Evolutionary conservation across 2,329 filamentous ascomycete genomes (phyloP).

Genomic region (Cytospora chrysosperma): DNA sequence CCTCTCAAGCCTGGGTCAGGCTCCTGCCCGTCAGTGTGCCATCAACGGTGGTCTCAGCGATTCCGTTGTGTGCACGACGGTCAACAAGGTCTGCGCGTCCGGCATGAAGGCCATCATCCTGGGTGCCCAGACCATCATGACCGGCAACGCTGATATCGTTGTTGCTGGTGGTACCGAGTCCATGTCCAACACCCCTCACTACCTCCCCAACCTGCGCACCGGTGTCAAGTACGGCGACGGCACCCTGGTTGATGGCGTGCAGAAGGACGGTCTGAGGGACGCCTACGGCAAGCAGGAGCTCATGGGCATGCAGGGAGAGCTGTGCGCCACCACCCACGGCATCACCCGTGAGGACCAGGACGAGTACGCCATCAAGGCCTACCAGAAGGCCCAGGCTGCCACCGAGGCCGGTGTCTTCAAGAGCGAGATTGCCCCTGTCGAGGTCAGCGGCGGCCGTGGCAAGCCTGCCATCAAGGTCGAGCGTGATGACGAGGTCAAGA

Average conservation of each 20-base stretch:
- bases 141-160: constrained; percentile 87
- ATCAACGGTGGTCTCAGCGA: constrained; percentile 83
- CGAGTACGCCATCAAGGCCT: constrained; percentile 91
- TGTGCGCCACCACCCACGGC: constrained; percentile 81
- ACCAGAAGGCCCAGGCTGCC: constrained; percentile 88
- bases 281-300: constrained; percentile 90
- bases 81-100: constrained; percentile 99
- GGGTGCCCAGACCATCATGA: constrained; percentile 95
- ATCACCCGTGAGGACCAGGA: constrained; percentile 87
- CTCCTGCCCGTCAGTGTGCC: constrained; percentile 91
- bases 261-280: constrained; percentile 93
- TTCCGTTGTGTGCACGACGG: constrained; percentile 79
- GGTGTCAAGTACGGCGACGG: constrained; percentile 95
- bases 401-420: constrained; percentile 78
- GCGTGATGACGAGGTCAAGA: constrained; percentile 94
- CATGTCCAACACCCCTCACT: constrained; percentile 98
- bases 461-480: constrained; percentile 82
- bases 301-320: constrained; percentile 92
- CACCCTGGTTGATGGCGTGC: constrained; percentile 82
- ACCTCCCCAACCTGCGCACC: constrained; percentile 80
- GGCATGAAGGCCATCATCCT: constrained; percentile 92
- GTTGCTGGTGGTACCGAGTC: constrained; percentile 95
- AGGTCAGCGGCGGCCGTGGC: constrained; percentile 83
- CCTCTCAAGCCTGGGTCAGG: constrained; percentile 77
- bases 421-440: constrained; percentile 84